Conservation (phyloP, 2,329 filamentous ascomycete genomes). For the Triangularia setosa region DNA sequence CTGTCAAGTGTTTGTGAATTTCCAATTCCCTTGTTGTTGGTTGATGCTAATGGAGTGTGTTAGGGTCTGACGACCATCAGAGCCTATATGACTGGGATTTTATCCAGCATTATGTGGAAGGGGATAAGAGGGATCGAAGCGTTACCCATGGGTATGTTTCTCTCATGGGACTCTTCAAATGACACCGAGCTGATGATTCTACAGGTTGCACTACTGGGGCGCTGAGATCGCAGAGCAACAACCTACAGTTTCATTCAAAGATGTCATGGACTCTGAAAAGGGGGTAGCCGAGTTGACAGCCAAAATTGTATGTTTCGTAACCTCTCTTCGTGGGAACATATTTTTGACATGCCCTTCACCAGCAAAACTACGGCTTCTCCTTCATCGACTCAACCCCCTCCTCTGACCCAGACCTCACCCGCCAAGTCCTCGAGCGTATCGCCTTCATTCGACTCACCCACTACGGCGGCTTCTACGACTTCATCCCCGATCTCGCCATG, state of each 20-base stretch:
- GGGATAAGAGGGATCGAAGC: slow-evolving; percentile 31
- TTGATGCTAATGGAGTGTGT: slow-evolving; percentile 27
- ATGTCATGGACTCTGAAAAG: slow-evolving; percentile 52
- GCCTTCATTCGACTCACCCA: slow-evolving; percentile 86
- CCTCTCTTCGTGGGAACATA: slow-evolving; percentile 42
- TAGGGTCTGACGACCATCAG: slow-evolving; percentile 64
- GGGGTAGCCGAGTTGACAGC: slow-evolving; percentile 60
- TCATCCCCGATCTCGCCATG: slow-evolving; percentile 80
- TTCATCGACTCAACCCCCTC: slow-evolving; percentile 68
- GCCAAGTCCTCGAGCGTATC: slow-evolving; percentile 73
- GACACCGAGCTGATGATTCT: background rate
- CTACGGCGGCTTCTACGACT: slow-evolving; percentile 79
- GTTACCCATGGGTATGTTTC: background rate
- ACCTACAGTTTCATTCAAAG: slow-evolving; percentile 57
- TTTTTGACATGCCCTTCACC: background rate
- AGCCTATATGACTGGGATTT: slow-evolving; percentile 66
- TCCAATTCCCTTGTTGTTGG: background rate
- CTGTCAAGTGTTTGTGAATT: slow-evolving; percentile 8
- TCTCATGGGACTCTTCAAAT: background rate
- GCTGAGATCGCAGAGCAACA: slow-evolving; percentile 39
- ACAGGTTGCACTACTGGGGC: slow-evolving; percentile 30
- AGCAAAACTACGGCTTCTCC: slow-evolving; percentile 63
- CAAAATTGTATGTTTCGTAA: slow-evolving; percentile 42
- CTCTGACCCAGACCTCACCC: slow-evolving; percentile 63
- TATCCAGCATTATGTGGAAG: slow-evolving; percentile 45